Percentiles rank a stretch among this genome's conserved stretches.
Conservation (phyloP, 208 protist species). For the Crithidia brevicula region DNA sequence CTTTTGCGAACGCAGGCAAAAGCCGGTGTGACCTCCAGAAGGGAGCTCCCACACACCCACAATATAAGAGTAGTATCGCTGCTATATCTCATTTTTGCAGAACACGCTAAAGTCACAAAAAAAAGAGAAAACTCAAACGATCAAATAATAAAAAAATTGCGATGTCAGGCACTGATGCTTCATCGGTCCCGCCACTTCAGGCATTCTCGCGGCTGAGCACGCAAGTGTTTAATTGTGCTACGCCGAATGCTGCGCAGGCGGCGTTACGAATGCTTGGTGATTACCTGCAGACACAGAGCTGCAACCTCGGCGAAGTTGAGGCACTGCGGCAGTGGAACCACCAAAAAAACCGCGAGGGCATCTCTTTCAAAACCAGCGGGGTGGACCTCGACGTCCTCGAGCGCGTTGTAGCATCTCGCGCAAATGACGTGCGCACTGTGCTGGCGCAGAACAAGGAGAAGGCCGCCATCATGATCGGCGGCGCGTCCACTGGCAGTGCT, state of each 20-base stretch:
- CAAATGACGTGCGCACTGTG: not conserved
- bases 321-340: constrained; percentile 9
- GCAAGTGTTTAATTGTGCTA: not conserved
- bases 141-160: no score
- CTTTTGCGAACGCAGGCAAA: no score
- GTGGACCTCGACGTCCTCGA: constrained; percentile 4
- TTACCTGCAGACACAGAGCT: constrained; percentile 22
- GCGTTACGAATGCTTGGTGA: constrained; percentile 1
- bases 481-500: not conserved
- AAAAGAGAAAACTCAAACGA: no score
- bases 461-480: constrained; percentile 4
- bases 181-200: constrained; percentile 16
- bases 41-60: no score
- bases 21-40: no score
- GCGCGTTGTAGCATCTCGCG: constrained; percentile 2
- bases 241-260: not conserved
- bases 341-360: not conserved
- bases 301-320: constrained; percentile 24
- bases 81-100: no score
- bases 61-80: no score
- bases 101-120: no score
- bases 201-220: constrained; percentile 17
- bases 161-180: not conserved
- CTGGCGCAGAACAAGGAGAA: constrained; percentile 6
- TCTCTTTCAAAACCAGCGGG: not conserved